Percentiles rank a stretch among this genome's conserved stretches.
Evolutionary conservation across 2,329 filamentous ascomycete genomes (phyloP).

Genomic region (Penicillium janthinellum): DNA sequence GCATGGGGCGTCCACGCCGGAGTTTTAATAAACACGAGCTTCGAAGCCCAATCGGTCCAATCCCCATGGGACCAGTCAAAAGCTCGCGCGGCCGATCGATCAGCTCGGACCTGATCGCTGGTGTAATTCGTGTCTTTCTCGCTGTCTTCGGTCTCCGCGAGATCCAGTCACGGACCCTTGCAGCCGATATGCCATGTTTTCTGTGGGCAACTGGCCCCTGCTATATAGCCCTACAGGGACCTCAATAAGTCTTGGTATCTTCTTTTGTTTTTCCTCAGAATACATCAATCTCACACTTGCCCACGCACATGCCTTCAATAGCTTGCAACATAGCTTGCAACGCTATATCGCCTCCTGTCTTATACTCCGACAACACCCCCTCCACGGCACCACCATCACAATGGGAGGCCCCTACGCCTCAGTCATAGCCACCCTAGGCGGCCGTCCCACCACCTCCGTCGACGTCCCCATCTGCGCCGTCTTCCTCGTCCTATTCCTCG

Average conservation of each 20-base stretch:
- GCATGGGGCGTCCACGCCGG: no score
- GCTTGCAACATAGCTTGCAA: neutral
- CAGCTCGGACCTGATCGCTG: neutral
- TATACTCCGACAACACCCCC: neutral
- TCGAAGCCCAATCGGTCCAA: neutral
- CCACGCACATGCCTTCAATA: neutral
- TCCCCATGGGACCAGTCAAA: neutral
- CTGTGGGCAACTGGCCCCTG: neutral
- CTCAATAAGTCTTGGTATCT: neutral
- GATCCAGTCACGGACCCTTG: neutral
- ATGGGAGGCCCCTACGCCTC: slow-evolving; percentile 36
- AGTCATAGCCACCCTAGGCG: slow-evolving; percentile 35
- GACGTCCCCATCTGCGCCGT: slow-evolving; percentile 68
- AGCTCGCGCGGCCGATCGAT: neutral
- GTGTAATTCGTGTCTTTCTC: neutral
- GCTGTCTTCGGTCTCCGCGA: neutral
- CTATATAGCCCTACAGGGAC: neutral
- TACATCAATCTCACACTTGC: neutral
- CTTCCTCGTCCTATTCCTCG: slow-evolving; percentile 56
- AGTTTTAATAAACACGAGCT: neutral
- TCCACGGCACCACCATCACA: neutral
- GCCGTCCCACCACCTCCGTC: slow-evolving; percentile 57
- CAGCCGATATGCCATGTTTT: neutral
- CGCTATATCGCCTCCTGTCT: neutral
- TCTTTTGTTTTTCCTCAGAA: neutral